Evolutionary conservation across 1,284 basidiomycete genomes (phyloP), one percentile per base, ranked within the genome.

Genomic region (Hymenochaete sp.): DNA sequence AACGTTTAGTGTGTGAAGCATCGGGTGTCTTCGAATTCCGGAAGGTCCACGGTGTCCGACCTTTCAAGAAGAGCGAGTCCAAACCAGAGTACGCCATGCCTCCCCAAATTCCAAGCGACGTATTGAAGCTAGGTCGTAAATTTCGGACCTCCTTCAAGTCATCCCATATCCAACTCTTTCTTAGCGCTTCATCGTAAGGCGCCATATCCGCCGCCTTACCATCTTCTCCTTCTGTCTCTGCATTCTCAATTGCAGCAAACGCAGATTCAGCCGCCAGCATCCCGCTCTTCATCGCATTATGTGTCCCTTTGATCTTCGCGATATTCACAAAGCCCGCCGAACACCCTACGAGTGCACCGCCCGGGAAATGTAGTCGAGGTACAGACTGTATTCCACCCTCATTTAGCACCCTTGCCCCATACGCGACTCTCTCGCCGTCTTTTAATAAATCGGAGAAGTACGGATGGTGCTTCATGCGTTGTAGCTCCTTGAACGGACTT

Each of bases 231-330:
- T 37, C 52, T 24, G 47, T 51, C n/a, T 53, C 47, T 13, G 51
- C 48, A 29, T 57, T 11, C 28, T 61, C 56, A 52, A 93, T 65
- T 1, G 77, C 77, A 6, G 82, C 73, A 56, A 75, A 91, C 0
- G 89, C 88, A 0, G 86, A 73, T 62, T 98, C 95, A 2, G 91
- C 96, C 27, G 93, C 95, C 16, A 98, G 71, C 83, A 98, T 98
- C 16, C 95, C 95, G 36, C 85, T 90, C 71, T 98, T 96, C 95
- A 98, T 98, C n/a, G 95, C 93, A 51, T 95, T 98, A 64, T 98
- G 96, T 0, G 93, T 96, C n/a, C 95, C 95, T 64, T 98, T 98
- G 67, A 98, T 98, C 69, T 98, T 98, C 31, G 93, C 87, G 11
- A 97, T 79, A 66, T 98, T 98, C 49, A 98, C 75, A 65, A 98